These are phyloP conservation scores for Mesostigma viride DNA, from an alignment of 139 green algal species.

Conservation along the genomic window DNA sequence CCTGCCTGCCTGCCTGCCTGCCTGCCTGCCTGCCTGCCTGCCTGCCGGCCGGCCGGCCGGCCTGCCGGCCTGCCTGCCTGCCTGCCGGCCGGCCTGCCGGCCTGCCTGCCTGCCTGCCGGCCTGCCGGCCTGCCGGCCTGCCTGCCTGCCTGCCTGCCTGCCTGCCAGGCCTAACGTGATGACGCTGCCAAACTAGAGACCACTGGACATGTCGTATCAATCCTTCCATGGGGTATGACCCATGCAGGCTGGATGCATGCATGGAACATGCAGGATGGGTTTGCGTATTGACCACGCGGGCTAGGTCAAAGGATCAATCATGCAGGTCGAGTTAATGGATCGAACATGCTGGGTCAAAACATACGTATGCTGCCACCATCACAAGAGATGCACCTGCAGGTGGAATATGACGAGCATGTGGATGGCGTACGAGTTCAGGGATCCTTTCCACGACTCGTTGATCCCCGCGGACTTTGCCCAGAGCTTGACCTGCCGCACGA, in stretches of 20 bases:
- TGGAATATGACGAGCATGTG: slow-evolving; percentile 21
- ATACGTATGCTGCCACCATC: too few species aligned
- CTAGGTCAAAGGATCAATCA: too few species aligned
- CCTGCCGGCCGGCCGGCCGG: slow-evolving; percentile 12
- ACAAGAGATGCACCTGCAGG: too few species aligned
- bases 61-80: slow-evolving; percentile 19
- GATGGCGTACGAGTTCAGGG: slow-evolving; percentile 32
- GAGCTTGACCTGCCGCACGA: slow-evolving; percentile 25
- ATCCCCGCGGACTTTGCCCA: slow-evolving; percentile 26
- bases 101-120: slow-evolving; percentile 17
- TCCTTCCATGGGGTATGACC: too few species aligned
- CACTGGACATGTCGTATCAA: too few species aligned
- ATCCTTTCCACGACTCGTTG: slow-evolving; percentile 24
- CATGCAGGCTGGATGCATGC: too few species aligned
- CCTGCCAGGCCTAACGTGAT: slow-evolving; percentile 10
- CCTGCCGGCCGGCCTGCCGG: slow-evolving; percentile 13
- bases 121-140: slow-evolving; percentile 12
- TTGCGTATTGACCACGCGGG: too few species aligned
- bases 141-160: slow-evolving; percentile 17
- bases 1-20: slow-evolving; percentile 21
- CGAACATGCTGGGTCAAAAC: too few species aligned
- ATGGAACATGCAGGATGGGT: too few species aligned
- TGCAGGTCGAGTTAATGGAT: too few species aligned
- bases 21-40: slow-evolving; percentile 17
- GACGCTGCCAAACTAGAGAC: too few species aligned